Evolutionary conservation across 176 grass and related monocot species (phyloP).

Genomic region (Dendrocalamus sinicus): DNA sequence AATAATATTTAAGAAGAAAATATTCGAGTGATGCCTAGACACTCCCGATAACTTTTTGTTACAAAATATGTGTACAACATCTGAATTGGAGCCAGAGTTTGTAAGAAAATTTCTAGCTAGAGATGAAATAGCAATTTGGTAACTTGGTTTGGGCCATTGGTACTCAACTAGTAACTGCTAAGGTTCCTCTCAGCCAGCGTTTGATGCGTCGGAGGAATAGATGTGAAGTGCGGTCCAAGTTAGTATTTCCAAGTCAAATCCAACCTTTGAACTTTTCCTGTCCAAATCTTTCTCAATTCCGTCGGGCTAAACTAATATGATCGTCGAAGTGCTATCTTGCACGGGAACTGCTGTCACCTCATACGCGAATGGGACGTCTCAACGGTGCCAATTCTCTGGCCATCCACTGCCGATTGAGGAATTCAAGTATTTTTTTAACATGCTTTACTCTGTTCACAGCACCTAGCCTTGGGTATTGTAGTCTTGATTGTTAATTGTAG

Average conservation of each 20-base stretch:
- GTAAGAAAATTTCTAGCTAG: background rate
- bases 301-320: background rate
- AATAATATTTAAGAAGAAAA: no score
- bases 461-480: background rate
- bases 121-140: background rate
- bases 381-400: background rate
- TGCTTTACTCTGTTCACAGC: background rate
- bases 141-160: background rate
- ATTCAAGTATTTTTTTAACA: background rate
- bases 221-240: slow-evolving; percentile 26
- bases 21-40: no score
- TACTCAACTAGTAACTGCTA: no score
- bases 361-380: background rate
- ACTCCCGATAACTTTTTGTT: background rate
- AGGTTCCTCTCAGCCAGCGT: background rate
- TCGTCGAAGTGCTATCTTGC: background rate
- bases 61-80: background rate
- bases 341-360: background rate
- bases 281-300: slow-evolving; percentile 3
- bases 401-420: background rate
- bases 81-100: background rate
- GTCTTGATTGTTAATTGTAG: background rate
- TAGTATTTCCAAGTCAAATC: slow-evolving; percentile 12
- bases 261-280: background rate
- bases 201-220: background rate